Base-by-base conservation (phyloP, 73 alveolate genomes). In the Diophrys sp. region DNA sequence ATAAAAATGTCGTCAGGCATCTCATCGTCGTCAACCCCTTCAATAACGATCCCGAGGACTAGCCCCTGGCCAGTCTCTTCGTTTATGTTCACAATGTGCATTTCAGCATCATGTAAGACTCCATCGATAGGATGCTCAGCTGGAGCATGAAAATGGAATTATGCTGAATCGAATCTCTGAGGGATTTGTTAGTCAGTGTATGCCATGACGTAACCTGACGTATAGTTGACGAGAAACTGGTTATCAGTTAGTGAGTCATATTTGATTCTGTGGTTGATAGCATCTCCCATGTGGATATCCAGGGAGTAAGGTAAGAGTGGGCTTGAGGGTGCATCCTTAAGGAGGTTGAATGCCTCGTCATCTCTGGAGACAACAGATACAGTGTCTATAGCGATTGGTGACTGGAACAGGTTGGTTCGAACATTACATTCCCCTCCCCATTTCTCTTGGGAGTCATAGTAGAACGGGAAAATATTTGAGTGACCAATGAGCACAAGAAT, bases 121-220 rank as follows among this genome's bases (percentile, higher is more conserved):
- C 73, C 73, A n/a, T 62, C 73, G 31, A 62, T 62, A 28, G 73
- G 31, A 26, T 62, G 73, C 31, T 62, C 73, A 28, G 73, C 73
- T 11, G 73, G 73, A 5, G 73, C 5, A n/a, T 62, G 73, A 28
- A 62, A 62, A 62, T 62, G 73, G 31, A 62, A 62, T 28, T 62
- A 26, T 5, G n/a, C 73, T 5, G 73, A 62, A n/a, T 62, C 73
- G n/a, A 11, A 62, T n/a, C n/a, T 44, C 62, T 44, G 5, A 11
- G n/a, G 5, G 5, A 18, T 44, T 18, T 11, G n/a, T 44, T 18
- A 5, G 62, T 44, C 62, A 18, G 5, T 44, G 5, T 11, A 18
- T 44, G 62, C 62, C n/a, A 44, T 44, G 5, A 44, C 62, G 62
- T 5, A 44, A 44, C n/a, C 62, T 44, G n/a, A 5, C 5, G 62